These are phyloP conservation scores for Exophiala mesophila DNA, from an alignment of 2,329 filamentous ascomycete genomes.

Conservation along the genomic window DNA sequence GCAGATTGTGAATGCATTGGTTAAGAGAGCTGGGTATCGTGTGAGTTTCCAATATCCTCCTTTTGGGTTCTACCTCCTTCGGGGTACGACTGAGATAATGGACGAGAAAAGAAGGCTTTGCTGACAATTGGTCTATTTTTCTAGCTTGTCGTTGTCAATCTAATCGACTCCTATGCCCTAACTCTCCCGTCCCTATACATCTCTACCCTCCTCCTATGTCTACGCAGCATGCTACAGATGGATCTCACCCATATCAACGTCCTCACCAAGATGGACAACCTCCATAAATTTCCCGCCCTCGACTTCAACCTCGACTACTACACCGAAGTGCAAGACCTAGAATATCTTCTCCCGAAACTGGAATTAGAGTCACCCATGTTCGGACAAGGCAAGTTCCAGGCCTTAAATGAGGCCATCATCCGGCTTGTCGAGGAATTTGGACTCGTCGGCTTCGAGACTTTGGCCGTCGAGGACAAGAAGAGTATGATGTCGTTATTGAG, in stretches of 20 bases:
- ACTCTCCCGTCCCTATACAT: slow-evolving; percentile 93
- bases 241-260: slow-evolving; percentile 95
- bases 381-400: slow-evolving; percentile 61
- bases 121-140: slow-evolving; percentile 5
- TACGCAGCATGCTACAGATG: slow-evolving; percentile 97
- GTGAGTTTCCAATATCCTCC: slow-evolving; percentile 50
- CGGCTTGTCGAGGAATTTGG: slow-evolving; percentile 84
- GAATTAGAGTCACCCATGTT: slow-evolving; percentile 69
- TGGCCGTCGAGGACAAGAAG: slow-evolving; percentile 94
- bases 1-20: slow-evolving; percentile 84
- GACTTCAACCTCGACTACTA: slow-evolving; percentile 97
- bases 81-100: too few relatives aligned
- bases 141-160: slow-evolving; percentile 86
- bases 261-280: slow-evolving; percentile 94
- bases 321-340: slow-evolving; percentile 91
- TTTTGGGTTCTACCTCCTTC: neutral
- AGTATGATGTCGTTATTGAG: slow-evolving; percentile 91
- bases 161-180: slow-evolving; percentile 89
- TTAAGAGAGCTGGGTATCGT: slow-evolving; percentile 88
- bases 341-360: slow-evolving; percentile 74
- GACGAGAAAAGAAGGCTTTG: too few relatives aligned
- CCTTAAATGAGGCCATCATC: slow-evolving; percentile 80
- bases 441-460: slow-evolving; percentile 83
- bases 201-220: slow-evolving; percentile 83
- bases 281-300: slow-evolving; percentile 75